Evolutionary conservation across 1,139 yeast genomes (phyloP).

Genomic region (Scheffersomyces insectosa): DNA sequence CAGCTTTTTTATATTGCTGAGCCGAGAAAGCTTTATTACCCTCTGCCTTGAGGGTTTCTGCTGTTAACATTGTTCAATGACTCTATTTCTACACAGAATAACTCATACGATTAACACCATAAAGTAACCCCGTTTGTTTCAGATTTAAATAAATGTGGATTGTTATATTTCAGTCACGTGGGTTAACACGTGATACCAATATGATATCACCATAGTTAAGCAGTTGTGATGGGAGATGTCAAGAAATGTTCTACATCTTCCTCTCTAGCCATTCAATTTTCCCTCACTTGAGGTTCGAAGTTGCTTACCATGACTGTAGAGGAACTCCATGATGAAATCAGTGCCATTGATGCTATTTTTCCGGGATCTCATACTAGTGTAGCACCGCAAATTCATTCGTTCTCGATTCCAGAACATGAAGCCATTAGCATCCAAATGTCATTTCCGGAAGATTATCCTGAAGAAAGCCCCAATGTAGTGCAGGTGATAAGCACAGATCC

Average conservation of each 20-base stretch:
- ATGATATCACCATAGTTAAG: too few relatives aligned
- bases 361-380: constrained; percentile 51
- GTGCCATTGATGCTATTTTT: constrained; percentile 86
- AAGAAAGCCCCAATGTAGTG: constrained; percentile 54
- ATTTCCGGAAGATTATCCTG: constrained; percentile 73
- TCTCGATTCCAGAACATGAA: constrained; percentile 66
- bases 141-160: too few relatives aligned
- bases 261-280: neutral
- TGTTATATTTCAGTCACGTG: too few relatives aligned
- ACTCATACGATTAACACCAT: too few relatives aligned
- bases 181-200: too few relatives aligned
- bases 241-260: neutral
- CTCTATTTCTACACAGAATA: neutral
- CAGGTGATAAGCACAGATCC: constrained; percentile 45
- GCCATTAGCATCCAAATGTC: constrained; percentile 59
- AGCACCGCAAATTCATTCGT: constrained; percentile 45
- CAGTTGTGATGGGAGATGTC: too few relatives aligned
- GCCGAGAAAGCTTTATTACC: constrained; percentile 71
- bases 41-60: constrained; percentile 38
- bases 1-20: constrained; percentile 58
- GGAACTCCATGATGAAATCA: constrained; percentile 74
- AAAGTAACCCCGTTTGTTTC: too few relatives aligned
- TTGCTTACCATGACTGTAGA: constrained; percentile 39
- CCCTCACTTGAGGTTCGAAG: neutral
- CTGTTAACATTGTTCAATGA: constrained; percentile 7